Conservation (phyloP, 1,139 yeast species). For the Chernovozyma sophiae-reginae region DNA sequence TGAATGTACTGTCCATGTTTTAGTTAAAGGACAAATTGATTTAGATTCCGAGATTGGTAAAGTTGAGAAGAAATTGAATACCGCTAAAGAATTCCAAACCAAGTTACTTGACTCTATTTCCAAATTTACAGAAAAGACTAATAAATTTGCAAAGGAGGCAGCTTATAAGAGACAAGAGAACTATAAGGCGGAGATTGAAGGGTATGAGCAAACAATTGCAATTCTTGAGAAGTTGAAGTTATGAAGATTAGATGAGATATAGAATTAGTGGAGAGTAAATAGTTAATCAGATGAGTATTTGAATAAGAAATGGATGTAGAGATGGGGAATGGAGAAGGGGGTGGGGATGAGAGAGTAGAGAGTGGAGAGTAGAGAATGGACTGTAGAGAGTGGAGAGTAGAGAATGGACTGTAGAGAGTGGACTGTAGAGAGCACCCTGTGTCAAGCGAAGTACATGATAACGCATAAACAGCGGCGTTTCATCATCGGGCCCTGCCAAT, state of each 20-base stretch:
- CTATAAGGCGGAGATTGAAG: constrained; percentile 80
- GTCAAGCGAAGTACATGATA: too few species aligned
- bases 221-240: constrained; percentile 72
- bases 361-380: too few species aligned
- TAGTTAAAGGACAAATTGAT: constrained; percentile 93
- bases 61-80: constrained; percentile 69
- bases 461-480: too few species aligned
- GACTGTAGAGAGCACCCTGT: too few species aligned
- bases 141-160: constrained; percentile 72
- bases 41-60: constrained; percentile 85
- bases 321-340: too few species aligned
- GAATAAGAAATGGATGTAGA: background rate
- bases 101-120: constrained; percentile 44
- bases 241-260: too few species aligned
- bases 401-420: too few species aligned
- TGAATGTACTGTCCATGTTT: constrained; percentile 77
- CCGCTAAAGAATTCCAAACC: constrained; percentile 48
- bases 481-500: too few species aligned
- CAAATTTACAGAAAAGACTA: constrained; percentile 86
- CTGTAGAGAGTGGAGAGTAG: too few species aligned
- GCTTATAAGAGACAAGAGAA: constrained; percentile 68
- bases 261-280: too few species aligned
- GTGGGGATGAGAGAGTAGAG: too few species aligned
- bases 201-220: constrained; percentile 72
- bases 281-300: too few species aligned